A percentile compares a stretch with the other conserved stretches of the same genome.
Conservation (phyloP, 2,329 filamentous ascomycete species). For the Zymoseptoria passerinii region DNA sequence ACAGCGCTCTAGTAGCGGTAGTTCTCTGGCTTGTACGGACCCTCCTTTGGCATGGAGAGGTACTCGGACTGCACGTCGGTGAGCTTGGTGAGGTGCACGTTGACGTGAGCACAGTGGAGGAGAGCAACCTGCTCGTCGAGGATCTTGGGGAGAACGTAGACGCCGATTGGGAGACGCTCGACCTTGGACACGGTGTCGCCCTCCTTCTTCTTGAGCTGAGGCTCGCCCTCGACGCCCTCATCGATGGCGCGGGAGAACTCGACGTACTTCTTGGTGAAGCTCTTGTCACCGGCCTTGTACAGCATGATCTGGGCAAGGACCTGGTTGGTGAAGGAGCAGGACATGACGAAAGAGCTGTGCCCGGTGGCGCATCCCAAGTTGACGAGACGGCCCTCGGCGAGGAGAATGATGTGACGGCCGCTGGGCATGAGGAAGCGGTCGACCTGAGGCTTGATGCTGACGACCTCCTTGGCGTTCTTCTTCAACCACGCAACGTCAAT, state of each 20-base stretch:
- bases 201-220: conserved; percentile 42
- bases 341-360: conserved; percentile 99
- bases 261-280: conserved; percentile 85
- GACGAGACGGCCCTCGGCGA: conserved; percentile 96
- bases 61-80: conserved; percentile 81
- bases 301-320: conserved; percentile 98
- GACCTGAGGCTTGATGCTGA: conserved; percentile 99
- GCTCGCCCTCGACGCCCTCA: conserved; percentile 22
- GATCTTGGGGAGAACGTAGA: conserved; percentile 97
- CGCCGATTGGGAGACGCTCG: conserved; percentile 74
- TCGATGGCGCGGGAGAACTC: conserved; percentile 62
- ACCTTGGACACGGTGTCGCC: conserved; percentile 43
- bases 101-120: conserved; percentile 87
- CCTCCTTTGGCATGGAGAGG: conserved; percentile 74
- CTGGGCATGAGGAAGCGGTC: conserved; percentile 93
- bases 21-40: conserved; percentile 94
- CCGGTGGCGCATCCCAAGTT: conserved; percentile 98
- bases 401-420: conserved; percentile 95
- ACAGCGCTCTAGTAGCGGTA: conserved; percentile 58
- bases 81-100: conserved; percentile 85
- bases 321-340: conserved; percentile 99
- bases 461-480: conserved; percentile 83
- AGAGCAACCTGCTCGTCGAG: conserved; percentile 97
- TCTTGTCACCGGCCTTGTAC: conserved; percentile 83
- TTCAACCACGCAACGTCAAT: conserved; percentile 99